Percentiles rank a stretch among this genome's conserved stretches.
These are phyloP conservation scores for Solanum medicagineum DNA, from an alignment of 257 asterid species.

Conservation along the genomic window DNA sequence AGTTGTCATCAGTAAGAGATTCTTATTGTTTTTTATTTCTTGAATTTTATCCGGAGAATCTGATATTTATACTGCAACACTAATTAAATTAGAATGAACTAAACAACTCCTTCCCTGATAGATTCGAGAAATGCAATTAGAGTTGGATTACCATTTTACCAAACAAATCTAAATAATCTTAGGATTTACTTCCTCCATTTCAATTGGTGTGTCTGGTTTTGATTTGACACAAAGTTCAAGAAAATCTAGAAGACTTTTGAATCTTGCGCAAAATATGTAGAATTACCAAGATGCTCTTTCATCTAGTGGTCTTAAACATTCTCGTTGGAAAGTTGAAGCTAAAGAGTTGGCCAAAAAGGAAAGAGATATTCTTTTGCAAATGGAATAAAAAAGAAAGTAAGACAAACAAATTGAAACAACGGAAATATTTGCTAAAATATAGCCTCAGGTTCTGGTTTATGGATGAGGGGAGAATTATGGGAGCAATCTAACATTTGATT, in stretches of 20 bases:
- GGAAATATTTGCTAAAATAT: not conserved
- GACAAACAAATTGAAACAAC: not conserved
- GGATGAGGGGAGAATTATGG: not conserved
- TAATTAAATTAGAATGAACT: not conserved
- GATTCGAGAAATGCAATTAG: not conserved
- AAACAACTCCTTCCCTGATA: not conserved
- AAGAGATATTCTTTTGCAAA: not conserved
- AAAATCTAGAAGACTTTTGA: not conserved
- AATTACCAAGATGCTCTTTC: not conserved
- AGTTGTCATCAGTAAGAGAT: slow-evolving; percentile 68
- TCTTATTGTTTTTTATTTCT: not conserved
- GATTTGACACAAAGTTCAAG: not conserved
- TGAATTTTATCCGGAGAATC: not conserved
- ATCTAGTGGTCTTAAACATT: not conserved
- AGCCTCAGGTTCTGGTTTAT: not conserved
- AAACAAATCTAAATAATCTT: not conserved
- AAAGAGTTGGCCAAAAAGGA: not conserved
- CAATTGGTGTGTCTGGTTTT: not conserved
- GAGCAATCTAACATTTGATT: not conserved
- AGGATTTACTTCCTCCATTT: not conserved
- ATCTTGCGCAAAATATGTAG: not conserved
- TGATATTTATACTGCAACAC: not conserved
- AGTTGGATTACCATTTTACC: not conserved
- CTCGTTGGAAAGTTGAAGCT: not conserved
- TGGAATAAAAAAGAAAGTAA: not conserved